Conservation (phyloP, 2,329 filamentous ascomycete genomes). For the Sarocladium brachiariae region DNA sequence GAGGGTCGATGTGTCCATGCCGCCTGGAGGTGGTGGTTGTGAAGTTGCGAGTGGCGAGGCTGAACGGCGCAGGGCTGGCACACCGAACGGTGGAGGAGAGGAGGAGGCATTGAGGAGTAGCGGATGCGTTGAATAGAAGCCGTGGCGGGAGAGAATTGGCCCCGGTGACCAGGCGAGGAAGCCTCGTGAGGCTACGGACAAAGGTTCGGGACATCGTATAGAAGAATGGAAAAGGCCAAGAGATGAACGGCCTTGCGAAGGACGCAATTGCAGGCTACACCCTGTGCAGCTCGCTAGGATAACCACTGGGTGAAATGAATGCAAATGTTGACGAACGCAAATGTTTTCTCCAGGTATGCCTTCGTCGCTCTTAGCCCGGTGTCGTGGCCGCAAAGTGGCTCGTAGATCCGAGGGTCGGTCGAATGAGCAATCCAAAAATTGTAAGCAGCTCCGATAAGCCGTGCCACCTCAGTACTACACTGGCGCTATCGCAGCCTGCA, state of each 20-base stretch:
- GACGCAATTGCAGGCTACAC: too few relatives aligned
- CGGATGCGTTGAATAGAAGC: not conserved
- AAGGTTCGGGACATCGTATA: not conserved
- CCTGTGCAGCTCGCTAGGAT: not conserved
- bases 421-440: slow-evolving; percentile 10
- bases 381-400: slow-evolving; percentile 2
- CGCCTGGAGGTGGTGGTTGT: slow-evolving; percentile 51
- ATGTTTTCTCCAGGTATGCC: not conserved
- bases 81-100: not conserved
- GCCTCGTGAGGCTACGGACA: slow-evolving; percentile 1
- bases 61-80: slow-evolving; percentile 4
- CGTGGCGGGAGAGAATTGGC: not conserved
- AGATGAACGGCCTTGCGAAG: too few relatives aligned
- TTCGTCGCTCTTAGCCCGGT: not conserved
- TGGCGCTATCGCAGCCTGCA: slow-evolving; percentile 18
- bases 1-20: slow-evolving; percentile 77
- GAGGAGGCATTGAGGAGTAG: not conserved
- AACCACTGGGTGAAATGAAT: not conserved
- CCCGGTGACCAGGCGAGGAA: not conserved
- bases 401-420: slow-evolving; percentile 7
- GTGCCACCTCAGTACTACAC: too few relatives aligned
- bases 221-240: not conserved
- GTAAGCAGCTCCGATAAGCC: slow-evolving; percentile 20
- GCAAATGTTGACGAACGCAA: not conserved
- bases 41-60: slow-evolving; percentile 42